Conservation (phyloP, 2,329 filamentous ascomycete genomes). For the Epicoccum sorghinum region DNA sequence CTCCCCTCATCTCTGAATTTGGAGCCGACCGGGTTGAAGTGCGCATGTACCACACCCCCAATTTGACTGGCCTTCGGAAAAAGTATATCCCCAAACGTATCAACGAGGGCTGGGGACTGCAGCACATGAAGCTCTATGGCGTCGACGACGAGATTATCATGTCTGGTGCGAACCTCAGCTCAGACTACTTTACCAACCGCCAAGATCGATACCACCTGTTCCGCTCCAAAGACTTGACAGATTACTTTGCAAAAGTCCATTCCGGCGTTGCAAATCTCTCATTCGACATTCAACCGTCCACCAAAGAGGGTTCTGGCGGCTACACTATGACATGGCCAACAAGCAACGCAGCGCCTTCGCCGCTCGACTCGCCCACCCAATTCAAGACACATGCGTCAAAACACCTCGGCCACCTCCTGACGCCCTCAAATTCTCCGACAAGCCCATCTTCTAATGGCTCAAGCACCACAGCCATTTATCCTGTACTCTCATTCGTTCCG, state of each 20-base stretch:
- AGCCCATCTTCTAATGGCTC: constrained; percentile 22
- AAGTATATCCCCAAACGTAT: constrained; percentile 83
- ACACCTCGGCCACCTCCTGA: constrained; percentile 70
- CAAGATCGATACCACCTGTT: constrained; percentile 96
- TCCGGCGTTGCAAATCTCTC: constrained; percentile 78
- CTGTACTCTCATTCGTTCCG: constrained; percentile 86
- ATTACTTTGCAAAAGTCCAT: constrained; percentile 83
- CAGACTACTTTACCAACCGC: constrained; percentile 94
- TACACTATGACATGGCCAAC: constrained; percentile 74
- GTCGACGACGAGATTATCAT: constrained; percentile 95
- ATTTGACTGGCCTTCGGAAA: constrained; percentile 86
- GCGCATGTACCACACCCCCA: constrained; percentile 97
- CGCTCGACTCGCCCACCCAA: constrained; percentile 69
- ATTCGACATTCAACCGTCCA: constrained; percentile 74
- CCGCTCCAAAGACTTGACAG: constrained; percentile 75
- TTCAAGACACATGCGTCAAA: constrained; percentile 74
- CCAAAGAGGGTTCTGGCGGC: constrained; percentile 54
- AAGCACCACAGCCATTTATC: constrained; percentile 71
- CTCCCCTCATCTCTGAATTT: constrained; percentile 82
- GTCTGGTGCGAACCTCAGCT: constrained; percentile 84
- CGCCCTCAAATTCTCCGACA: constrained; percentile 51
- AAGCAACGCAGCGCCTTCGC: constrained; percentile 75
- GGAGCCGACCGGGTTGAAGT: constrained; percentile 85
- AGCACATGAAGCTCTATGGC: constrained; percentile 99
- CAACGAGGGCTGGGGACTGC: constrained; percentile 97